A percentile compares a stretch with the other conserved stretches of the same genome.
phyloP scores from a whole-genome alignment of 2,329 filamentous ascomycete genomes.

The Nannizzia gypsea region DNA sequence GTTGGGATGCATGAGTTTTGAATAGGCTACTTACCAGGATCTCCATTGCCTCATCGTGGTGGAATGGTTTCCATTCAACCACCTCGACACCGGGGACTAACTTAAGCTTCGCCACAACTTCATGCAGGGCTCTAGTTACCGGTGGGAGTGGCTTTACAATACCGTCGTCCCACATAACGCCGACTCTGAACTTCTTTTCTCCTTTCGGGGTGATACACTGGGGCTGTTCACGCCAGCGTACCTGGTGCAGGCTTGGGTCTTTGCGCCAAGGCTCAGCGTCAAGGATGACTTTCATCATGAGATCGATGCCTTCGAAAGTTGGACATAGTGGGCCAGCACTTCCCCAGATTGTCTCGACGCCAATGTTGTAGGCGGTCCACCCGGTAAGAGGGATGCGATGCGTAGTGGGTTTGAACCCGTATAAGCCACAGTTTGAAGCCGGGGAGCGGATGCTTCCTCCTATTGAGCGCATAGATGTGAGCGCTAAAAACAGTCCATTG shows the following conservation, averaged over 20 bases:
- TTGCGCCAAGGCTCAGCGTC: conserved; percentile 26
- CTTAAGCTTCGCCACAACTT: conserved; percentile 41
- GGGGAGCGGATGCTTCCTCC: conserved; percentile 38
- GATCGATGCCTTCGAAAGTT: conserved; percentile 17
- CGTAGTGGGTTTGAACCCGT: conserved; percentile 30
- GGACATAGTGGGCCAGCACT: conserved; percentile 32
- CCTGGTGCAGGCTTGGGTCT: conserved; percentile 26
- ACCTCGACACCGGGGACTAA: conserved; percentile 16
- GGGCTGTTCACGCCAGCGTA: conserved; percentile 26
- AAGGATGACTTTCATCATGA: conserved; percentile 26
- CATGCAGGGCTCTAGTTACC: conserved; percentile 43
- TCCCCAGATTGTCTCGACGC: conserved; percentile 31
- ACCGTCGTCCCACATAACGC: conserved; percentile 47
- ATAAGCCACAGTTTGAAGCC: conserved; percentile 43
- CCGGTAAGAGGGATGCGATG: conserved; percentile 41
- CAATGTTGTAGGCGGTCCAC: conserved; percentile 24
- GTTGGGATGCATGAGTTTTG: conserved; percentile 11
- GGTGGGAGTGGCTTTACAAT: conserved; percentile 51
- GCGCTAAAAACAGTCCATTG: background rate
- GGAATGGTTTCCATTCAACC: conserved; percentile 31
- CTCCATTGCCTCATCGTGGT: conserved; percentile 41
- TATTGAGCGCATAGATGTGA: conserved; percentile 30
- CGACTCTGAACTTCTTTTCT: conserved; percentile 46
- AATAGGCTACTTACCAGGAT: conserved; percentile 24
- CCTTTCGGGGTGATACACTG: conserved; percentile 14